These are phyloP conservation scores for Fimicolochytrium jonesii DNA, from an alignment of 192 early-diverging fungal species.

Conservation along the genomic window DNA sequence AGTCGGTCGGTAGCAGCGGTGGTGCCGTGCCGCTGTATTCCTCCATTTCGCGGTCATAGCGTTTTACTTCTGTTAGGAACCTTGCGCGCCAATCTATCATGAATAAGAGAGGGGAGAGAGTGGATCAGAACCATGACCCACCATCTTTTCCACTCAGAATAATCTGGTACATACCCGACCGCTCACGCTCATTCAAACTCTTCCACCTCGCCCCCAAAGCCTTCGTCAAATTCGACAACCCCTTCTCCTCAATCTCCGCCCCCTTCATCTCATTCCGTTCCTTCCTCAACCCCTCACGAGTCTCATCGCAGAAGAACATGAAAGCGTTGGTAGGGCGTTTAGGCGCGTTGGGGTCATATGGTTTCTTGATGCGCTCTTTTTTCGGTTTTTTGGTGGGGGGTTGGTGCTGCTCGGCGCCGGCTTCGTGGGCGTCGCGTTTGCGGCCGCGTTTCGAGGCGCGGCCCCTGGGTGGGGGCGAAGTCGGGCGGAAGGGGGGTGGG, in stretches of 20 bases:
- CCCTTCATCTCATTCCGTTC: slow-evolving; percentile 15
- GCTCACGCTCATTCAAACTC: slow-evolving; percentile 4
- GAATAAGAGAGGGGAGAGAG: too few species aligned
- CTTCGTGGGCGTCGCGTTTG: too few species aligned
- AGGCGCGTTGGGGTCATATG: slow-evolving; percentile 31
- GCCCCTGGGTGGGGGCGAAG: too few species aligned
- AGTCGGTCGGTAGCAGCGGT: too few species aligned
- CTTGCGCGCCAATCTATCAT: slow-evolving; percentile 4
- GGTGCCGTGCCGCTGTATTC: too few species aligned
- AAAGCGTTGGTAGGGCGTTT: slow-evolving; percentile 33
- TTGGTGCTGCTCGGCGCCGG: not conserved
- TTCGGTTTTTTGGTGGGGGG: not conserved
- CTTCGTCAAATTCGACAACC: slow-evolving; percentile 18
- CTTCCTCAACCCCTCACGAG: slow-evolving; percentile 23
- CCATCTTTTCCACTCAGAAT: not conserved
- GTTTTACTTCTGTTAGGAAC: slow-evolving; percentile 4
- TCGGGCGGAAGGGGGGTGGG: too few species aligned
- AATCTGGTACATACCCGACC: not conserved
- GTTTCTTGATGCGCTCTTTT: not conserved
- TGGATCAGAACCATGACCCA: not conserved
- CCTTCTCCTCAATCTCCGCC: slow-evolving; percentile 9
- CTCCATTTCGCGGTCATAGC: slow-evolving; percentile 16
- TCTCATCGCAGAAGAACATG: slow-evolving; percentile 35
- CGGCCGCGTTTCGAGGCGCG: too few species aligned
- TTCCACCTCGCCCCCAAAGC: slow-evolving; percentile 22